These are phyloP conservation scores for Peterozyma xylosa DNA, from an alignment of 805 yeast species.

Conservation along the genomic window DNA sequence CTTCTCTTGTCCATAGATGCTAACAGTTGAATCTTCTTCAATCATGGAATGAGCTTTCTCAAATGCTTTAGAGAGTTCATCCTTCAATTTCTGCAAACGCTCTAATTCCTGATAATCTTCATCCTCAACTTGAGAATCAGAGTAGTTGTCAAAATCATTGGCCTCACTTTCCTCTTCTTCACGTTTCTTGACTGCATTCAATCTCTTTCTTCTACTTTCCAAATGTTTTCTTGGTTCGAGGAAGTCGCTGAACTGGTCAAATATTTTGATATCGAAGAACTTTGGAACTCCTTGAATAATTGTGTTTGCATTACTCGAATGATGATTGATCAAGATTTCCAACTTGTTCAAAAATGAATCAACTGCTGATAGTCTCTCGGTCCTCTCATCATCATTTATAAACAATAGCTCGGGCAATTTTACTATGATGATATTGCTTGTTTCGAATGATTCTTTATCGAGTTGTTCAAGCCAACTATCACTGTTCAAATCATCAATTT, in stretches of 20 bases:
- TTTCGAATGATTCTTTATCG: background rate
- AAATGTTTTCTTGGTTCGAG: no score
- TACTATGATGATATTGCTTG: constrained; percentile 5
- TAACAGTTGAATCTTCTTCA: constrained; percentile 8
- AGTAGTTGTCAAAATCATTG: background rate
- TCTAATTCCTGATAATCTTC: background rate
- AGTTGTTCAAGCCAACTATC: constrained; percentile 5
- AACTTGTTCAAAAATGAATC: constrained; percentile 7
- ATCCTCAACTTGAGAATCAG: background rate
- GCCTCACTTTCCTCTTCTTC: constrained; percentile 17
- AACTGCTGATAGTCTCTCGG: background rate
- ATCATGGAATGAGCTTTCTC: background rate
- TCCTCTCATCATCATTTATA: background rate
- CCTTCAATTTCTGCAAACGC: background rate
- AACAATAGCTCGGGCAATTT: constrained; percentile 8
- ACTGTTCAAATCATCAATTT: constrained; percentile 1
- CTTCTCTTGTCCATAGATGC: constrained; percentile 12
- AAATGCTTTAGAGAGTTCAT: background rate
- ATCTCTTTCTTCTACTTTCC: constrained; percentile 11
- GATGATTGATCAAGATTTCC: constrained; percentile 3
- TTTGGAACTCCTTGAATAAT: constrained; percentile 26
- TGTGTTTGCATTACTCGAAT: constrained; percentile 10
- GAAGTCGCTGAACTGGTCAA: constrained; percentile 11
- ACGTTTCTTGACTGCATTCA: constrained; percentile 22
- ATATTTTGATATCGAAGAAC: constrained; percentile 16